phyloP scores from a whole-genome alignment of 805 yeast species.

The Barnettozyma wickerhamii region DNA sequence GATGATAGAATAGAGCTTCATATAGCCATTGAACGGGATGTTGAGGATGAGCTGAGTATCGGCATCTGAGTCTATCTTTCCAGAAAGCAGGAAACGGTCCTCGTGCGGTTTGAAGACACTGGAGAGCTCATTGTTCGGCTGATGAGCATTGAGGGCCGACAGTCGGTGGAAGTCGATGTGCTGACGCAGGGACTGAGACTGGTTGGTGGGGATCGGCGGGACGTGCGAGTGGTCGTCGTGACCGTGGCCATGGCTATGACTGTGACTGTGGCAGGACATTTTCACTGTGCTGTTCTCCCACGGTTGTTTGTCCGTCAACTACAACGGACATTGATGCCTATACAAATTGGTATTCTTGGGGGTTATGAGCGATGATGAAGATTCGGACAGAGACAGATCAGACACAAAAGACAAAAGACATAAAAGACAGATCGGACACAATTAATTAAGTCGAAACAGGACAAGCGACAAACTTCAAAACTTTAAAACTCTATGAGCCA shows the following conservation, averaged over 20 bases:
- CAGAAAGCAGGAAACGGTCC: conserved; percentile 44
- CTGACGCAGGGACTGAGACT: conserved; percentile 60
- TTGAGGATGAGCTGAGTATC: conserved; percentile 76
- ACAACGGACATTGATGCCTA: too few species aligned
- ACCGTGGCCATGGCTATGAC: conserved; percentile 27
- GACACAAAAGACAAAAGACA: too few species aligned
- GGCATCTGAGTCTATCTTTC: conserved; percentile 58
- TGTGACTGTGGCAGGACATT: neutral
- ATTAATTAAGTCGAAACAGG: too few species aligned
- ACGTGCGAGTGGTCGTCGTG: conserved; percentile 30
- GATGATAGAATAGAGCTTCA: conserved; percentile 69
- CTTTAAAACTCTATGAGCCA: too few species aligned
- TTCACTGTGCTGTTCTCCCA: too few species aligned
- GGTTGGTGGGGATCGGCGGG: conserved; percentile 68
- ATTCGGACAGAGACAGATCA: neutral
- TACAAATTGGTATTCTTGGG: too few species aligned
- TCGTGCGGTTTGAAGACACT: conserved; percentile 45
- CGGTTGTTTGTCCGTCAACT: too few species aligned
- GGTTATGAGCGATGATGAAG: too few species aligned
- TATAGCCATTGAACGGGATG: conserved; percentile 76
- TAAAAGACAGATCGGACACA: neutral
- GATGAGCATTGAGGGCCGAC: conserved; percentile 58
- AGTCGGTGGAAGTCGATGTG: conserved; percentile 58
- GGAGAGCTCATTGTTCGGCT: conserved; percentile 43
- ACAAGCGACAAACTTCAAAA: too few species aligned